Evolutionary conservation across 2,329 filamentous ascomycete genomes (phyloP).

Genomic region (Pyrenophora graminea): DNA sequence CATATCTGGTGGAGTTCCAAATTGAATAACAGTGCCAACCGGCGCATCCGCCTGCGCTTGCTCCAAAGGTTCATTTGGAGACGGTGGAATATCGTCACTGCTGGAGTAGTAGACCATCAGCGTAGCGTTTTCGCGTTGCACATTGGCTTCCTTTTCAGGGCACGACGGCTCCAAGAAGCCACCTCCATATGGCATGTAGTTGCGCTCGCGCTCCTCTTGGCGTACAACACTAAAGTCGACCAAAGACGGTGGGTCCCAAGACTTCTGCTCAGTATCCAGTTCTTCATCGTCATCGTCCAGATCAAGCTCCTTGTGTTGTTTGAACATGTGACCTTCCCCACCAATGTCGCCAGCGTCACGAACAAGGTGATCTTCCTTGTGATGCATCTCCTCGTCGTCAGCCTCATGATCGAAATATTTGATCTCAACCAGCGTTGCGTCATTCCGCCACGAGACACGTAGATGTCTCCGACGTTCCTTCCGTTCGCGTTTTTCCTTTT

Average conservation of each 20-base stretch:
- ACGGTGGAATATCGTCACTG: slow-evolving; percentile 52
- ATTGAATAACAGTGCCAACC: slow-evolving; percentile 34
- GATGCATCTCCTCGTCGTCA: slow-evolving; percentile 64
- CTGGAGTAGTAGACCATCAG: slow-evolving; percentile 54
- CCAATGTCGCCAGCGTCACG: slow-evolving; percentile 74
- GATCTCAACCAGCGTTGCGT: slow-evolving; percentile 67
- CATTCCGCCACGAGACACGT: slow-evolving; percentile 72
- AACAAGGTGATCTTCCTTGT: slow-evolving; percentile 68
- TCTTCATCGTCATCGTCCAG: slow-evolving; percentile 66
- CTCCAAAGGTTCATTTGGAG: slow-evolving; percentile 52
- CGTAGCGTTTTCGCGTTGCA: slow-evolving; percentile 52
- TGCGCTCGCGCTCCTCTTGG: slow-evolving; percentile 48
- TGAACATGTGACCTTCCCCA: slow-evolving; percentile 62
- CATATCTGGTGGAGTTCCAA: slow-evolving; percentile 45
- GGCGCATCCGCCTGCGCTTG: slow-evolving; percentile 27
- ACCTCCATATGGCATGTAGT: slow-evolving; percentile 53
- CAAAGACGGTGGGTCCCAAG: slow-evolving; percentile 39
- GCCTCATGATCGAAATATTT: slow-evolving; percentile 73
- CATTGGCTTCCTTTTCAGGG: slow-evolving; percentile 50
- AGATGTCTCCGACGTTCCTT: slow-evolving; percentile 74
- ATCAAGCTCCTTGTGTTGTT: slow-evolving; percentile 67
- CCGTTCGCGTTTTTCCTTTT: slow-evolving; percentile 68
- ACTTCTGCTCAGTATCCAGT: slow-evolving; percentile 40
- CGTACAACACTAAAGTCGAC: slow-evolving; percentile 52
- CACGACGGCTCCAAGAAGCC: slow-evolving; percentile 47